Conservation (phyloP, 2,329 filamentous ascomycete species). For the Neopestalotiopsis rosae region DNA sequence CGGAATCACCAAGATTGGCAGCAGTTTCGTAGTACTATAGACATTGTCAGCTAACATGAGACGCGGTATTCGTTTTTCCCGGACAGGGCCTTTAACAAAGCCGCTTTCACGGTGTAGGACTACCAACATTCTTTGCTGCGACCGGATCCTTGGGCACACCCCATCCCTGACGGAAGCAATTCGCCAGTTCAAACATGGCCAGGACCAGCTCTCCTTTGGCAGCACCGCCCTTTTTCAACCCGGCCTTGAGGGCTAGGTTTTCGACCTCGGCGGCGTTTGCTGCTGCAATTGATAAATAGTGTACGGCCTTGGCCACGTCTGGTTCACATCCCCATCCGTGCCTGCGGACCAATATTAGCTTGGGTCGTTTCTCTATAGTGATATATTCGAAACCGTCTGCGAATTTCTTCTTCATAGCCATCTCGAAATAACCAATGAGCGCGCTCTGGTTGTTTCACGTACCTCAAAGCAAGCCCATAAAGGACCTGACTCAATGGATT, state of each 20-base stretch:
- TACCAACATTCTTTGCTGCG: slow-evolving; percentile 74
- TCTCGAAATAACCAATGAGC: not conserved
- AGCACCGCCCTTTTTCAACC: slow-evolving; percentile 89
- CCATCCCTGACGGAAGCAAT: slow-evolving; percentile 94
- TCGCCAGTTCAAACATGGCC: slow-evolving; percentile 93
- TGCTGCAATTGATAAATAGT: slow-evolving; percentile 86
- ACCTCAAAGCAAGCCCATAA: slow-evolving; percentile 90
- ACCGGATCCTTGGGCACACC: slow-evolving; percentile 85
- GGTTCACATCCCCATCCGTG: slow-evolving; percentile 91
- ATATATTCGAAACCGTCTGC: not conserved
- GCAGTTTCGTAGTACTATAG: slow-evolving; percentile 94
- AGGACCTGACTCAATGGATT: slow-evolving; percentile 95
- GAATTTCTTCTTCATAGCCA: not conserved
- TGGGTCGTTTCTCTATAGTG: not conserved
- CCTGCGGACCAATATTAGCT: slow-evolving; percentile 46
- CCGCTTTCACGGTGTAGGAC: not conserved
- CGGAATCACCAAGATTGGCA: slow-evolving; percentile 90
- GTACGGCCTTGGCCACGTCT: slow-evolving; percentile 75
- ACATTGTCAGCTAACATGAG: slow-evolving; percentile 19
- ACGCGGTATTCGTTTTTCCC: not conserved
- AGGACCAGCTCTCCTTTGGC: slow-evolving; percentile 96
- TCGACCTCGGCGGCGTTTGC: slow-evolving; percentile 90
- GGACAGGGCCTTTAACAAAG: not conserved
- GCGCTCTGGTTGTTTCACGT: slow-evolving; percentile 38
- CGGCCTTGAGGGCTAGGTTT: slow-evolving; percentile 81